These are phyloP conservation scores for Fusarium sp. DNA, from an alignment of 2,329 filamentous ascomycete species.

Conservation along the genomic window DNA sequence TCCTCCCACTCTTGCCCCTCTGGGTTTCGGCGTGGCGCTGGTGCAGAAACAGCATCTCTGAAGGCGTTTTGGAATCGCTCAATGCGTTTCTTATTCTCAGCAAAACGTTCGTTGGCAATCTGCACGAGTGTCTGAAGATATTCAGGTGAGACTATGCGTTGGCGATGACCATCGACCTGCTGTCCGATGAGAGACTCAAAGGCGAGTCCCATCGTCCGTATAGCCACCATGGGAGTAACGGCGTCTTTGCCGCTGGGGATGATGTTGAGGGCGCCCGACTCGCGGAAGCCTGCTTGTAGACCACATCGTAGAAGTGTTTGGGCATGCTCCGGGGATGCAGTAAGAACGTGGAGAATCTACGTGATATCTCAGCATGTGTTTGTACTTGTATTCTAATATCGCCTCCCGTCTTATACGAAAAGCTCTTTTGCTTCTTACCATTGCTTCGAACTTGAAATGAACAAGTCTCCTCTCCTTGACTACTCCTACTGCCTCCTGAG, in stretches of 20 bases:
- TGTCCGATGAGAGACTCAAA: constrained; percentile 85
- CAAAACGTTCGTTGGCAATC: constrained; percentile 81
- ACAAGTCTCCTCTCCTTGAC: constrained; percentile 65
- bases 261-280: constrained; percentile 85
- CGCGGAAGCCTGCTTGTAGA: constrained; percentile 85
- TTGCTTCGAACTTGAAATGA: constrained; percentile 93
- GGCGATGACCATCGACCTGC: constrained; percentile 54
- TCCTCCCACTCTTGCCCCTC: constrained; percentile 67
- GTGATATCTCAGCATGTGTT: constrained; percentile 40
- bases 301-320: constrained; percentile 81
- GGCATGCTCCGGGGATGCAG: constrained; percentile 79
- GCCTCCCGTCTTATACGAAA: constrained; percentile 39
- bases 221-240: constrained; percentile 79
- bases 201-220: constrained; percentile 84
- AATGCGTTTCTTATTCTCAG: constrained; percentile 76
- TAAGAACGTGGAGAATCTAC: constrained; percentile 89
- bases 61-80: constrained; percentile 71
- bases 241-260: constrained; percentile 53
- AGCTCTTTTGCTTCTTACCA: constrained; percentile 72
- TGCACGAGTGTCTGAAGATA: constrained; percentile 76
- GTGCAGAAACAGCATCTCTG: constrained; percentile 49
- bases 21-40: constrained; percentile 46
- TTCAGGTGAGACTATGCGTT: constrained; percentile 69
- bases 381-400: constrained; percentile 25
- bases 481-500: constrained; percentile 35